Evolutionary conservation across 306 rosid species (phyloP), one percentile per base, ranked within the genome.

Genomic region (Sophora flavescens): DNA sequence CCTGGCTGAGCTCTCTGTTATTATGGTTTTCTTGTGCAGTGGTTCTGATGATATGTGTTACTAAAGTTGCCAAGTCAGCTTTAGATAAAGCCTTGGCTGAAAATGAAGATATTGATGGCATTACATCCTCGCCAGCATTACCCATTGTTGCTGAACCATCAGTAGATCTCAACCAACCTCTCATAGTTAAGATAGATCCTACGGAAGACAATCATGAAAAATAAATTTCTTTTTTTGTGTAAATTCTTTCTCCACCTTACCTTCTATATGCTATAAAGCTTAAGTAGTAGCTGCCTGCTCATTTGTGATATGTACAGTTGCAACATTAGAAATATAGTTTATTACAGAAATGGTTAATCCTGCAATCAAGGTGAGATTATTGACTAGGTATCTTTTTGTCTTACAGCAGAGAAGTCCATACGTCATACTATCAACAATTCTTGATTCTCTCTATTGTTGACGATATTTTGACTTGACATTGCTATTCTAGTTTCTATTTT

Each of bases 21-120:
- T 69, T 79, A 75, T 66, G 77, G 82, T 68, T 77, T 82, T 82
- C n/a, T 35, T 84, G 74, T 80, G 88, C 97, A 95, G 99, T 85
- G 83, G 63, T 95, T 84, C 86, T 92, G 63, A 88, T 95, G 78
- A 35, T 88, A 70, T 86, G 93, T 61, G 93, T 95, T 12, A 95
- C 92, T 4, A 92, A 70, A 89, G 91, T 92, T 50, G 99, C 97
- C 66, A 95, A 89, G 89, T 61, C 89, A 41, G 95, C 99, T 39
- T 80, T 95, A 79, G 97, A 92, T 26, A 90, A 92, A 88, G 97
- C 99, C 65, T 84, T 95, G 85, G 97, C 96, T 11, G 99, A 92
- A 86, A 87, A 84, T 18, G 92, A 87, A 63, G 88, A 90, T 68
- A 66, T 86, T 14, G 97, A 91, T 15, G 82, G 72, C 63, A 45